Base-by-base conservation (phyloP, 208 protist genomes). In the Crithidia mellificae region DNA sequence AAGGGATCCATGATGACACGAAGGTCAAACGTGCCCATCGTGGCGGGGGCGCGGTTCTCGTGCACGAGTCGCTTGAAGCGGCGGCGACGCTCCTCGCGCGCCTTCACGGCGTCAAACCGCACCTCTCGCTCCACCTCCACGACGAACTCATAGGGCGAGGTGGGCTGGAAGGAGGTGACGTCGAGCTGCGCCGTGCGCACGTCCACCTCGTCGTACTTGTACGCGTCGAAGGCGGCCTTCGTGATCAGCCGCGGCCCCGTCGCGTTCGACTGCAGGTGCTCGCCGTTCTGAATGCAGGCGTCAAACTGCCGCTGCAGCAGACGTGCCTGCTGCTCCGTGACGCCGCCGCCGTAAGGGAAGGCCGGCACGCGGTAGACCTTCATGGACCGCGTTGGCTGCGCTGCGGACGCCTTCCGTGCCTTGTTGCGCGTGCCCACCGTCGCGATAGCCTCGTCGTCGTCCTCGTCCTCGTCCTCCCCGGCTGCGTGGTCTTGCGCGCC, bases 21-120 rank as follows among this genome's bases (percentile, higher is more conserved):
- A 47, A 98, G 85, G 57, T 95, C 77, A 63, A 98, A 96, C 4
- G 87, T 94, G 34, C 88, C 94, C 79, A 94, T 90, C 58, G 86
- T 96, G 6, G 80, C 77, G 15, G 79, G 86, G 24, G 86, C 86
- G 27, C 66, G 79, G 34, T 83, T 78, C 46, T 96, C 79, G 64
- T 83, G 78, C 50, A 85, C 86, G 6, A 93, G 78, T 32, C 77
- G 83, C 44, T 75, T 63, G 58, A 96, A 94, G 63, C 80, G 74
- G 14, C 68, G 74, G 6, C 85, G 86, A 20, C 91, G 78, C 59
- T 86, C 72, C 74, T 89, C 84, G 47, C 87, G 78, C 12, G 87
- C 80, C 32, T 77, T 76, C 32, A 89, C 82, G 46, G 88, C 85
- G 65, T 94, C 86, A 62, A 96, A 96, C 24, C 85, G 62, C 8